phyloP scores from a whole-genome alignment of 768 basidiomycete species.

The Russula abietina region DNA sequence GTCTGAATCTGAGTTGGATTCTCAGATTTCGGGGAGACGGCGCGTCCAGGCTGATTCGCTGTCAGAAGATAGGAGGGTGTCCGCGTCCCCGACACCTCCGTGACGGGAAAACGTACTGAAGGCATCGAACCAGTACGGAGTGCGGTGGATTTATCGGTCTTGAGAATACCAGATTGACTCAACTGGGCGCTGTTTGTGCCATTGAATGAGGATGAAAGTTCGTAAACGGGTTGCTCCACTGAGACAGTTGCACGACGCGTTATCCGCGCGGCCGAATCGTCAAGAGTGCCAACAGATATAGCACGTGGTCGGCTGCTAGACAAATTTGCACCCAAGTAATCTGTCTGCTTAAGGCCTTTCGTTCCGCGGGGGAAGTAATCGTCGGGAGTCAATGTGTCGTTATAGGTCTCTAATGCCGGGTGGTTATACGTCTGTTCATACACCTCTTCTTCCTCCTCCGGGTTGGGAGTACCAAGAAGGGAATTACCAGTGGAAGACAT shows the following conservation, averaged over 20 bases:
- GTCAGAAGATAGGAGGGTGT: constrained; percentile 64
- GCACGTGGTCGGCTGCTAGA: constrained; percentile 57
- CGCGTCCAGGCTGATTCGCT: constrained; percentile 59
- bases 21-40: constrained; percentile 81
- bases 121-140: constrained; percentile 18
- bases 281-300: constrained; percentile 83
- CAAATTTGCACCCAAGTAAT: constrained; percentile 21
- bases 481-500: constrained; percentile 55
- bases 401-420: constrained; percentile 57
- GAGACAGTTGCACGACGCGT: constrained; percentile 55
- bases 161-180: constrained; percentile 26
- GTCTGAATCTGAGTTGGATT: constrained; percentile 76
- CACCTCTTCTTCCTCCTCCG: constrained; percentile 71
- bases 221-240: constrained; percentile 36
- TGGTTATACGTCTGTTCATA: constrained; percentile 57
- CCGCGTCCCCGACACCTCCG: constrained; percentile 31
- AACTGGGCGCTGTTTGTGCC: constrained; percentile 34
- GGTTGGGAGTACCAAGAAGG: constrained; percentile 53
- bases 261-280: constrained; percentile 68
- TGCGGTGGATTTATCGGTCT: constrained; percentile 32
- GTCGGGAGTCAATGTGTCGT: constrained; percentile 49
- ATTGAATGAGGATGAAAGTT: constrained; percentile 46
- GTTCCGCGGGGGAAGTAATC: constrained; percentile 48
- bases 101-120: constrained; percentile 25
- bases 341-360: constrained; percentile 18